These are phyloP conservation scores for Globisporangium barbulae DNA, from an alignment of 352 stramenopile genomes.

Conservation along the genomic window DNA sequence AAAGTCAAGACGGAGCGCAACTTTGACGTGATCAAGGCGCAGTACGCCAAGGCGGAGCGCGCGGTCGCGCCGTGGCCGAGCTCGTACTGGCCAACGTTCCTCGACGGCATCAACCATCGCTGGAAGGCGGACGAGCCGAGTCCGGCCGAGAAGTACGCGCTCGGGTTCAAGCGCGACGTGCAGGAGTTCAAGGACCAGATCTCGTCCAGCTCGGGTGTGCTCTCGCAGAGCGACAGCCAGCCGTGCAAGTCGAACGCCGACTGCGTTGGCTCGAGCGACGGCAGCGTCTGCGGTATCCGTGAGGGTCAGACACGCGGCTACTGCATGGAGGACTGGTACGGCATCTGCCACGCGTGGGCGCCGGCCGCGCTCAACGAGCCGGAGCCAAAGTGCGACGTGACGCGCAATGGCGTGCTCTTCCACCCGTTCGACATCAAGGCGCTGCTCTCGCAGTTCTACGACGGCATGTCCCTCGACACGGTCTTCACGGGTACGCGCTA, in stretches of 20 bases:
- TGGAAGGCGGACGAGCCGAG: conserved; percentile 30
- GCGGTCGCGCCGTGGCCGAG: conserved; percentile 30
- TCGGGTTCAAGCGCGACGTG: conserved; percentile 33
- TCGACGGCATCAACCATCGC: conserved; percentile 56
- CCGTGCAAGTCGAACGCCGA: conserved; percentile 31
- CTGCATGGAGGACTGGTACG: conserved; percentile 44
- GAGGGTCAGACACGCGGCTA: conserved; percentile 30
- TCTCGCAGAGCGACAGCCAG: conserved; percentile 25
- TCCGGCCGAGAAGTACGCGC: conserved; percentile 46
- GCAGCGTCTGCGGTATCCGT: conserved; percentile 31
- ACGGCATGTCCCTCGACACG: conserved; percentile 29
- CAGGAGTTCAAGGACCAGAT: conserved; percentile 34
- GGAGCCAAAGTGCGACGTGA: conserved; percentile 42
- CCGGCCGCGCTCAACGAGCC: conserved; percentile 35
- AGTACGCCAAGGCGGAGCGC: conserved; percentile 22
- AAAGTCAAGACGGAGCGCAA: conserved; percentile 22
- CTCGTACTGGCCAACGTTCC: conserved; percentile 57
- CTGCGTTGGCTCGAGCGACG: conserved; percentile 22
- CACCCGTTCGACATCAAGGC: conserved; percentile 48
- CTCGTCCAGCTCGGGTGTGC: conserved; percentile 31
- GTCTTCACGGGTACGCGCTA: conserved; percentile 44
- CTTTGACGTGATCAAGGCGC: conserved; percentile 26
- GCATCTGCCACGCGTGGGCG: conserved; percentile 50
- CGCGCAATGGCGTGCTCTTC: conserved; percentile 44
- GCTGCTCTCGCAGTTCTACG: conserved; percentile 38